Base-by-base conservation (phyloP, 805 yeast genomes). In the Saturnispora sekii region DNA sequence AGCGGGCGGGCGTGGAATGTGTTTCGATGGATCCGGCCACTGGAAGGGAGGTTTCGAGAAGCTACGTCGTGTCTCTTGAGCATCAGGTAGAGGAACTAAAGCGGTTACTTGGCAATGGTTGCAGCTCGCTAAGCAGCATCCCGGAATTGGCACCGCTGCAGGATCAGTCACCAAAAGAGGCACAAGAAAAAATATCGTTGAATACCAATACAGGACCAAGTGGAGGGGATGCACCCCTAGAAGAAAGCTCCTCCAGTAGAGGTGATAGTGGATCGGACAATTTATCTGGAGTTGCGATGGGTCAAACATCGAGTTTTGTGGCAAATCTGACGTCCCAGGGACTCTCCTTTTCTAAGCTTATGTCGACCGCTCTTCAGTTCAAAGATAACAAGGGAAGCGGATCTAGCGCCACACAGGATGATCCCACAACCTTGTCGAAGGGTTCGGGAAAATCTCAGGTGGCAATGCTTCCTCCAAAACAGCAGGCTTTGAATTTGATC, bases 21-120 rank as follows among this genome's bases (percentile, higher is more conserved):
- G 78, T 86, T 4, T 86, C 94, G 0, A 62, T 84, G 3, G 96
- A 89, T 58, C 88, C 95, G 0, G 86, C 88, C 6, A 85, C 96
- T 0, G 95, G 95, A 0, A 68, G 95, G 44, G 87, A 83, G 52
- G 77, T 87, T 1, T 94, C 96, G 0, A 66, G 97, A 33, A 82
- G 87, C 2, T 83, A 84, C 56, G 76, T 86, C 3, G 72, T 77
- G 16, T 81, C 79, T 53, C 64, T 87, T 47, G 96, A 87, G 57
- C 79, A 77, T 45, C 65, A 79, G 32, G 67, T 86, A 2, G 67
- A 69, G 8, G 63, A 64, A n/a, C 64, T 87, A 48, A 85, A 84
- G 58, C 53, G 56, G 5, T 64, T 69, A 47, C 58, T 85, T 7
- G 35, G 32, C 3, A 17, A 31, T 11, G 18, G 14, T 5, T 37